phyloP scores from a whole-genome alignment of 169 alveolate genomes.

The Pseudocohnilembus persalinus region DNA sequence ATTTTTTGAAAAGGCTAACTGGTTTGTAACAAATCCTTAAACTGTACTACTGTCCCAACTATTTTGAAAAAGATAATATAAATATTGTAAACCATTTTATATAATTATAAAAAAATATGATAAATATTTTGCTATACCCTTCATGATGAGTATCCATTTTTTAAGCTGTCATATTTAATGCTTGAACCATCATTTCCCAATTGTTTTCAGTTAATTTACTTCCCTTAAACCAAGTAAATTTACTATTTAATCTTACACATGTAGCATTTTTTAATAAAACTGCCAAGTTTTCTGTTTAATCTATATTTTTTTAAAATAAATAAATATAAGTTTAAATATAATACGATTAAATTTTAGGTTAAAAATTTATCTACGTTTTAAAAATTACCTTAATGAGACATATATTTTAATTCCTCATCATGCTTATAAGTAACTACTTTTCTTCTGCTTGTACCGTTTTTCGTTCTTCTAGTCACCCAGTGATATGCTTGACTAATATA shows the following conservation, averaged over 20 bases:
- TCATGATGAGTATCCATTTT: not conserved
- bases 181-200: not conserved
- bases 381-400: not conserved
- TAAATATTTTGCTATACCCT: too few relatives aligned
- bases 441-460: not conserved
- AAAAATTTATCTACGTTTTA: not conserved
- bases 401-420: not conserved
- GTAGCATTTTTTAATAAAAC: not conserved
- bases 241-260: not conserved
- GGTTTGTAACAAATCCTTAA: not conserved
- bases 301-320: not conserved
- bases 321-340: too few relatives aligned
- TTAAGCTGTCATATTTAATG: not conserved
- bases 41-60: not conserved
- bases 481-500: not conserved
- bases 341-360: not conserved
- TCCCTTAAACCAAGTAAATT: not conserved
- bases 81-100: not conserved
- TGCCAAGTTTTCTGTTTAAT: not conserved
- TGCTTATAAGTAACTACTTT: not conserved
- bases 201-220: not conserved
- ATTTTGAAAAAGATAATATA: too few relatives aligned
- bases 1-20: not conserved
- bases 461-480: not conserved
- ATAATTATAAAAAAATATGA: too few relatives aligned